phyloP scores from a whole-genome alignment of 805 yeast genomes.

The Clavispora phyllophila region DNA sequence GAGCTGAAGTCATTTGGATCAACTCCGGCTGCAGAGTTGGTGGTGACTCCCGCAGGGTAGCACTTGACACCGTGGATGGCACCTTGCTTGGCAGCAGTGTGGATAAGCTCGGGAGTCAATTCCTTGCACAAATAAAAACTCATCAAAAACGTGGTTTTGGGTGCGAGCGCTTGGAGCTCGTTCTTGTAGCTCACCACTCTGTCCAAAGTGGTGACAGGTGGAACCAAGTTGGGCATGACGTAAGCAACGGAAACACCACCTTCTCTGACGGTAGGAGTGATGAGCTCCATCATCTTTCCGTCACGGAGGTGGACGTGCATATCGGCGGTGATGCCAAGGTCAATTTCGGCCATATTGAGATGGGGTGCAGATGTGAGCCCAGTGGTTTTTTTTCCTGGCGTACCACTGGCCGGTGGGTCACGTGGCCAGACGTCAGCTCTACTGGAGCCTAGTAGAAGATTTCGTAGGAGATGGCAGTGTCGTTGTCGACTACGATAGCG shows the following conservation, averaged over 20 bases:
- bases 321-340: conserved; percentile 76
- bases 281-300: conserved; percentile 86
- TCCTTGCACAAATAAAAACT: conserved; percentile 75
- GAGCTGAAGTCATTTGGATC: conserved; percentile 86
- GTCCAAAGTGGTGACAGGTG: conserved; percentile 80
- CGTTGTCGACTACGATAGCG: neutral
- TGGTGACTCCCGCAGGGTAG: conserved; percentile 99
- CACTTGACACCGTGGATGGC: conserved; percentile 87
- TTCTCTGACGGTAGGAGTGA: conserved; percentile 81
- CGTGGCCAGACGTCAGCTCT: no score
- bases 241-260: conserved; percentile 93
- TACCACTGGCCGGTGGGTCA: neutral
- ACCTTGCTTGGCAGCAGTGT: conserved; percentile 64
- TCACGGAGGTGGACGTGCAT: conserved; percentile 96
- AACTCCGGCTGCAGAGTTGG: conserved; percentile 88
- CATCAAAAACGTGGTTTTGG: conserved; percentile 86
- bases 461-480: neutral
- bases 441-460: neutral
- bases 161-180: conserved; percentile 59
- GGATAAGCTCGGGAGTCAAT: conserved; percentile 80
- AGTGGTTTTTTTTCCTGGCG: neutral
- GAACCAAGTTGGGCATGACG: conserved; percentile 93
- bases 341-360: conserved; percentile 27
- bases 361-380: neutral
- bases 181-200: conserved; percentile 67